Evolutionary conservation across 345 rosid species (phyloP), one percentile per base, ranked within the genome.

Genomic region (Clarkia xantiana): DNA sequence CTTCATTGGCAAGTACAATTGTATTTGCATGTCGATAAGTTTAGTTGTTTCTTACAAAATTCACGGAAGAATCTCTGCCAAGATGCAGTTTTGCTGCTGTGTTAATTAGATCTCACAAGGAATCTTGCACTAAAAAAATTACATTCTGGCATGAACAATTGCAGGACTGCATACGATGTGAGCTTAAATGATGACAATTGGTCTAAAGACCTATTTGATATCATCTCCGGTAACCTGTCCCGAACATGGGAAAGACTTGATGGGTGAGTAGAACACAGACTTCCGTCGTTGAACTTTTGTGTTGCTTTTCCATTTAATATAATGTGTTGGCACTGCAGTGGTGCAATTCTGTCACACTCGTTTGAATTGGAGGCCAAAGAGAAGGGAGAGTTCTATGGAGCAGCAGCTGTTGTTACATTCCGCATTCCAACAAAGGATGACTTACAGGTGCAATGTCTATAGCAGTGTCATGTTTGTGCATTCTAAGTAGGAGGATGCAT

Each of bases 241-340:
- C 71, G 52, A 40, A 71, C 98, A 25, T 91, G 98, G 98, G 98
- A 86, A 55, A 77, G 93, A 53, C 96, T 91, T 56, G 94, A 91
- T 73, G 86, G 79, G 98, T 84, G 68, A 80, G 96, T 76, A 29
- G 8, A 29, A 29, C 36, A 29, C 36, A 29, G 36, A 29, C 8
- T 11, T 20, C 55, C 45, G 14, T 14, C 19, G 3, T 29, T 15
- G 3, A 14, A 10, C 0, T 0, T 15, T 29, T 4, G 36, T 4
- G 2, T 29, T 29, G 36, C 9, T 29, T 29, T 29, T 29, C 36
- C 36, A 5, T 29, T 29, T 29, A 29, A 29, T 29, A 7, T 29
- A 29, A 29, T 29, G 8, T 29, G 36, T 4, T 7, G 36, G 36
- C 36, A 29, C 36, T 69, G 56, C 72, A 91, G 99, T 3, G 86